A percentile compares a stretch with the other conserved stretches of the same genome.
These are phyloP conservation scores for Bolboschoenoplectus hybrid DNA, from an alignment of 202 grass and related monocot genomes.

Conservation along the genomic window DNA sequence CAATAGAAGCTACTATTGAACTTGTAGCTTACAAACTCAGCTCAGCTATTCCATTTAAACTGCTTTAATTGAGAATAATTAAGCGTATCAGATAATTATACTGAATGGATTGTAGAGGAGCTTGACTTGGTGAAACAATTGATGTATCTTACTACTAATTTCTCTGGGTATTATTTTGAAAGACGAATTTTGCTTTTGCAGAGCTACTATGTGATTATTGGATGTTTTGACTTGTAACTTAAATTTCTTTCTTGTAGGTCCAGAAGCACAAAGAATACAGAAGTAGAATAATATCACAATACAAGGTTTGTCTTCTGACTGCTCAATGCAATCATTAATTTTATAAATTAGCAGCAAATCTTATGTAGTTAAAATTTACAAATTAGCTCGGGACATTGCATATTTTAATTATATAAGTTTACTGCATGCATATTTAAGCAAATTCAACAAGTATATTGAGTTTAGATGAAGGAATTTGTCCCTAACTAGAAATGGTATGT, in stretches of 20 bases:
- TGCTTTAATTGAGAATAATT: background rate
- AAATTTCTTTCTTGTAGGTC: constrained; percentile 45
- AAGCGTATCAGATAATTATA: background rate
- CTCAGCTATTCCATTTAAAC: background rate
- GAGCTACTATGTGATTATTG: background rate
- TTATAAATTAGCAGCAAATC: background rate
- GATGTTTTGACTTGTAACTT: constrained; percentile 6
- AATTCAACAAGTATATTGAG: background rate
- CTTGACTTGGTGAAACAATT: constrained; percentile 12
- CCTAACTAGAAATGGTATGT: background rate
- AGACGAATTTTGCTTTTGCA: background rate
- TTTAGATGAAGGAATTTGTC: background rate
- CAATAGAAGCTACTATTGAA: background rate
- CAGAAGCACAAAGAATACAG: constrained; percentile 92
- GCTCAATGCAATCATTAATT: constrained; percentile 18
- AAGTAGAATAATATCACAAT: constrained; percentile 73
- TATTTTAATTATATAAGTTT: background rate
- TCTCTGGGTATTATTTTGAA: background rate
- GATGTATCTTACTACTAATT: too few relatives aligned
- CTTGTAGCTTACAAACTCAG: background rate
- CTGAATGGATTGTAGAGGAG: background rate
- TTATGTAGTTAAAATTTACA: constrained; percentile 1
- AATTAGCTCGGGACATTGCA: background rate
- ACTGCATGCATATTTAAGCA: background rate
- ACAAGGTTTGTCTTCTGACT: constrained; percentile 68